Conservation (phyloP, 2,329 filamentous ascomycete genomes). For the Colletotrichum tanaceti region DNA sequence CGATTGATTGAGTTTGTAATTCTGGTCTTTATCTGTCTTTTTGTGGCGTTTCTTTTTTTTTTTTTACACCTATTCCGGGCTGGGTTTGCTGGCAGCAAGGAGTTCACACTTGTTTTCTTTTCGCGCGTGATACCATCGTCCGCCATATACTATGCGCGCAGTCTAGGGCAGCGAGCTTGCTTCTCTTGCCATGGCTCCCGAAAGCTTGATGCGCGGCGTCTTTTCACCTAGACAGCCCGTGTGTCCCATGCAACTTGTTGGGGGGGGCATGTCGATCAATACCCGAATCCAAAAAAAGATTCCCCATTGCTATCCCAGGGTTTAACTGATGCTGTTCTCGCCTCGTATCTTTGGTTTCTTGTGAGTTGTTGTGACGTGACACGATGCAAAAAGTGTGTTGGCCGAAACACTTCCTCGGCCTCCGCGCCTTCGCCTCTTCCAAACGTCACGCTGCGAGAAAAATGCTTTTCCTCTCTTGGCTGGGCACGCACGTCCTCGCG, state of each 20-base stretch:
- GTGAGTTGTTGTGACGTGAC: too few relatives aligned
- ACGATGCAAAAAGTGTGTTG: not conserved
- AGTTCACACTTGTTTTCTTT: conserved; percentile 21
- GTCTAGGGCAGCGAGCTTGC: conserved; percentile 4
- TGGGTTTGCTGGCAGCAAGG: conserved; percentile 13
- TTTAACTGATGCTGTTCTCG: too few relatives aligned
- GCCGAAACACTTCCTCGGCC: not conserved
- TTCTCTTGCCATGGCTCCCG: not conserved
- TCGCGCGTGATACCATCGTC: conserved; percentile 35
- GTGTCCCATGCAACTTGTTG: not conserved
- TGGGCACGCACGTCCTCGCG: not conserved
- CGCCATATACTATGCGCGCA: conserved; percentile 12
- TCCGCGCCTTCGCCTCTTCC: not conserved
- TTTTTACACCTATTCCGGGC: not conserved
- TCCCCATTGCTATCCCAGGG: too few relatives aligned
- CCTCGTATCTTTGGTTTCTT: not conserved
- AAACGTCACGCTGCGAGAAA: too few relatives aligned
- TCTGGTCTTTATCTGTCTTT: not conserved
- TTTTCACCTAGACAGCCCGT: not conserved
- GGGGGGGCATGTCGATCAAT: not conserved
- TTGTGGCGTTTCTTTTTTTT: conserved; percentile 5
- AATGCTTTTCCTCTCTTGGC: too few relatives aligned
- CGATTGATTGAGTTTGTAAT: conserved; percentile 44
- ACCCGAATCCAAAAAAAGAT: not conserved
- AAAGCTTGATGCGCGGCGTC: not conserved